phyloP scores from a whole-genome alignment of 495 filamentous ascomycete genomes.

The Penicillium lagena region DNA sequence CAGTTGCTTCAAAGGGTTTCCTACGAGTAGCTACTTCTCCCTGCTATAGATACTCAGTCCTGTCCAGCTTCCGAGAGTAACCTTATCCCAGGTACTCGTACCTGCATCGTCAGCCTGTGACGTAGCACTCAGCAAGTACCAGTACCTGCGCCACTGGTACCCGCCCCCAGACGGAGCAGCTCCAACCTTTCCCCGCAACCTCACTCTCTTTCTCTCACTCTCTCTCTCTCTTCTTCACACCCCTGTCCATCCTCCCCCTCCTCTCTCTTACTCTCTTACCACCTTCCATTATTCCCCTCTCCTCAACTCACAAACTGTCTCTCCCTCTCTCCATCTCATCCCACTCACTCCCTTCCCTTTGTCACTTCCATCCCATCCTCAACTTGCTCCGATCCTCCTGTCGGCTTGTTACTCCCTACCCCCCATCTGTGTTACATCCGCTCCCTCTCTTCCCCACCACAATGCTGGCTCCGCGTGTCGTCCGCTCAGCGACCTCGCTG shows the following conservation, averaged over 20 bases:
- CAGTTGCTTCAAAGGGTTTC: too few species aligned
- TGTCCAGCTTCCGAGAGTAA: too few species aligned
- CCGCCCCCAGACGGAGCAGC: not conserved
- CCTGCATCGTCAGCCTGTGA: too few species aligned
- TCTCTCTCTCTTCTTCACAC: constrained; percentile 9
- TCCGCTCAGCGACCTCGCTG: constrained; percentile 42
- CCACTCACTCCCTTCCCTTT: not conserved
- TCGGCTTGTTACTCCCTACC: too few species aligned
- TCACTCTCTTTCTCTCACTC: not conserved
- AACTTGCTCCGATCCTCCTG: not conserved
- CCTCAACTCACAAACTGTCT: not conserved
- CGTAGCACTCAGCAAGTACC: not conserved
- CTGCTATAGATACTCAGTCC: not conserved
- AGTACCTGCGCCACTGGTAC: not conserved
- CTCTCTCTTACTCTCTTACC: constrained; percentile 1
- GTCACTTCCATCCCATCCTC: constrained; percentile 13
- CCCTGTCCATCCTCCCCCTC: constrained; percentile 4
- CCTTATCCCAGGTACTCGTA: too few species aligned
- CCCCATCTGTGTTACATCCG: too few species aligned
- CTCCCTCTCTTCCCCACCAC: constrained; percentile 6
- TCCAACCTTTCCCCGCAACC: constrained; percentile 2
- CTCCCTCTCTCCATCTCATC: not conserved
- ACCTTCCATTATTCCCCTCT: constrained; percentile 1
- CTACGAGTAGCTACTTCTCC: not conserved
- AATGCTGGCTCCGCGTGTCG: constrained; percentile 45